These are phyloP conservation scores for Lecanicillium sp. DNA, from an alignment of 2,329 filamentous ascomycete genomes.

Conservation along the genomic window DNA sequence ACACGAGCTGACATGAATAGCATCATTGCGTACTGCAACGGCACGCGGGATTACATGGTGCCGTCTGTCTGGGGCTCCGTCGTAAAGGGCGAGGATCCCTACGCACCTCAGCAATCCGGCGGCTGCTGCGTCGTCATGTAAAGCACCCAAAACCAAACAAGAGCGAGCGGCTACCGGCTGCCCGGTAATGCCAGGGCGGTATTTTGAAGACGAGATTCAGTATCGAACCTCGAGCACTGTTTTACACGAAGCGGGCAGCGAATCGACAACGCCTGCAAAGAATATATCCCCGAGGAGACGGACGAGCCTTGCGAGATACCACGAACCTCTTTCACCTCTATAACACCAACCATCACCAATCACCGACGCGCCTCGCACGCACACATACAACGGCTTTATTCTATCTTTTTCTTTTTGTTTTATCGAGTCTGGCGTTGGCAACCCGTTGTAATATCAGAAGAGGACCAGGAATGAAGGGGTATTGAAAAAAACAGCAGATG, in stretches of 20 bases:
- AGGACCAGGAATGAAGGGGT: slow-evolving; percentile 9
- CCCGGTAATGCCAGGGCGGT: not conserved
- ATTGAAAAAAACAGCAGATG: slow-evolving; percentile 4
- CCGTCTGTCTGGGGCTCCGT: slow-evolving; percentile 94
- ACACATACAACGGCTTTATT: slow-evolving; percentile 8
- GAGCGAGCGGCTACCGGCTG: not conserved
- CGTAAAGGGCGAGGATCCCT: slow-evolving; percentile 95
- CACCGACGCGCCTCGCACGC: not conserved
- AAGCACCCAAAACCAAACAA: slow-evolving; percentile 14
- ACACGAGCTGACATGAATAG: slow-evolving; percentile 40
- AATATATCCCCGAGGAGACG: not conserved
- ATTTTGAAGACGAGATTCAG: not conserved
- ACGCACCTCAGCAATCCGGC: slow-evolving; percentile 86
- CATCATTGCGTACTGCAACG: slow-evolving; percentile 96
- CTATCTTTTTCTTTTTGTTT: slow-evolving; percentile 8
- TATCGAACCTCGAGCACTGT: not conserved
- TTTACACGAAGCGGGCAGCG: not conserved
- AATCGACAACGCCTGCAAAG: not conserved
- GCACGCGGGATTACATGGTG: slow-evolving; percentile 98
- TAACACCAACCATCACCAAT: slow-evolving; percentile 15
- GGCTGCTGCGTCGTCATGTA: slow-evolving; percentile 97
- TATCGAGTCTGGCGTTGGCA: slow-evolving; percentile 13
- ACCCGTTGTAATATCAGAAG: slow-evolving; percentile 15
- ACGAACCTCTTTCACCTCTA: slow-evolving; percentile 17
- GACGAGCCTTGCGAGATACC: slow-evolving; percentile 17